These are phyloP conservation scores for Pestalotiopsis sp. DNA, from an alignment of 2,329 filamentous ascomycete genomes.

Conservation along the genomic window DNA sequence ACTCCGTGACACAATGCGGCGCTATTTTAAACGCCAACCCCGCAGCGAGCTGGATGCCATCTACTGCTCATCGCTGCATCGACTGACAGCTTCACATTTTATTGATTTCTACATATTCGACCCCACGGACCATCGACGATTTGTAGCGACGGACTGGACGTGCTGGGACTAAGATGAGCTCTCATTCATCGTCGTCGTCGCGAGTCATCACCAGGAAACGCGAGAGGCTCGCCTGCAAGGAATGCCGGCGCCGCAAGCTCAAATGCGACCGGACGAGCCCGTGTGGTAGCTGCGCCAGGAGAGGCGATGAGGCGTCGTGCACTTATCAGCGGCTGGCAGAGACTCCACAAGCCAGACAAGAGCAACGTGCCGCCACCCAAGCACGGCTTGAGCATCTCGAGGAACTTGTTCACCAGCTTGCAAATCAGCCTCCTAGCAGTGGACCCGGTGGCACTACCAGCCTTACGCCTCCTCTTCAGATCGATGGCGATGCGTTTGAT, in stretches of 20 bases:
- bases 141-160: too few relatives aligned
- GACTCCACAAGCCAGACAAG: neutral
- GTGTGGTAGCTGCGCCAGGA: conserved; percentile 2
- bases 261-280: conserved; percentile 1
- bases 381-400: conserved; percentile 7
- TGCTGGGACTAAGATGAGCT: neutral
- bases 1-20: neutral
- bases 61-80: neutral
- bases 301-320: conserved; percentile 4
- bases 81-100: neutral
- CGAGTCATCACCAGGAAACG: conserved; percentile 11
- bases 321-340: conserved; percentile 4
- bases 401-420: conserved; percentile 2
- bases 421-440: neutral
- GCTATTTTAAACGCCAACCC: neutral
- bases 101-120: neutral
- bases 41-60: neutral
- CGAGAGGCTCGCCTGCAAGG: conserved; percentile 7
- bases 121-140: too few relatives aligned
- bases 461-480: neutral
- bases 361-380: neutral
- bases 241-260: conserved; percentile 10
- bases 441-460: neutral
- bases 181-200: neutral
- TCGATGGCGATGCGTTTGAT: neutral